A percentile compares a stretch with the other conserved stretches of the same genome.
These are phyloP conservation scores for Naganishia sp. DNA, from an alignment of 1,284 basidiomycete genomes.

Conservation along the genomic window DNA sequence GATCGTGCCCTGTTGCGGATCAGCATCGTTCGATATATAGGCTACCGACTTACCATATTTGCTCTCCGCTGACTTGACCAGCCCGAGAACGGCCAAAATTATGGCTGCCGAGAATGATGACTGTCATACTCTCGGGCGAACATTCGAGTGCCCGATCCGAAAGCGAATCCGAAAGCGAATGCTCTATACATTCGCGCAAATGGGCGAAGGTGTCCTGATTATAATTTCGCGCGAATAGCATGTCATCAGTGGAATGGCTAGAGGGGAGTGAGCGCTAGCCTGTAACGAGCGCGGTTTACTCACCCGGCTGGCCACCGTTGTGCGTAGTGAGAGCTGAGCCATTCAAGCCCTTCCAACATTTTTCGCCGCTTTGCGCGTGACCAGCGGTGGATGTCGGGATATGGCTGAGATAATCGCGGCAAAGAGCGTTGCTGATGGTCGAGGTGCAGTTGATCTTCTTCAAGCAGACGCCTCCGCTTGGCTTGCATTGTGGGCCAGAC, in stretches of 20 bases:
- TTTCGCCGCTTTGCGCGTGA: background rate
- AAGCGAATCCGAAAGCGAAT: too few relatives aligned
- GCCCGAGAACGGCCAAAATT: conserved; percentile 9
- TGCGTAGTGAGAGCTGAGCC: background rate
- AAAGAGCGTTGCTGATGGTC: background rate
- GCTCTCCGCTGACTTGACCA: conserved; percentile 33
- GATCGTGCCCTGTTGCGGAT: conserved; percentile 39
- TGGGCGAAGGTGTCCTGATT: background rate
- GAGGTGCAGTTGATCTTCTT: background rate
- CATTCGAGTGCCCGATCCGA: too few relatives aligned
- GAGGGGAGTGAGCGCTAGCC: too few relatives aligned
- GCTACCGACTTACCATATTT: conserved; percentile 33
- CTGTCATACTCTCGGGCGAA: background rate
- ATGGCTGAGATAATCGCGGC: background rate
- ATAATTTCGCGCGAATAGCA: background rate
- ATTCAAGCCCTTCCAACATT: background rate
- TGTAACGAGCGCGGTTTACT: background rate
- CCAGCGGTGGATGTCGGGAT: background rate
- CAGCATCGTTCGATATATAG: background rate
- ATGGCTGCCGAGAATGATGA: conserved; percentile 18
- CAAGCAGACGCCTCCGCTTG: background rate
- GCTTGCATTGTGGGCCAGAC: background rate
- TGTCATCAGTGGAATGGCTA: background rate
- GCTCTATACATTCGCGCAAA: background rate
- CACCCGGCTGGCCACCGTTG: background rate